Evolutionary conservation across 179 eudicot species (phyloP), one percentile per base, ranked within the genome.

Genomic region (Spinacia oleracea): DNA sequence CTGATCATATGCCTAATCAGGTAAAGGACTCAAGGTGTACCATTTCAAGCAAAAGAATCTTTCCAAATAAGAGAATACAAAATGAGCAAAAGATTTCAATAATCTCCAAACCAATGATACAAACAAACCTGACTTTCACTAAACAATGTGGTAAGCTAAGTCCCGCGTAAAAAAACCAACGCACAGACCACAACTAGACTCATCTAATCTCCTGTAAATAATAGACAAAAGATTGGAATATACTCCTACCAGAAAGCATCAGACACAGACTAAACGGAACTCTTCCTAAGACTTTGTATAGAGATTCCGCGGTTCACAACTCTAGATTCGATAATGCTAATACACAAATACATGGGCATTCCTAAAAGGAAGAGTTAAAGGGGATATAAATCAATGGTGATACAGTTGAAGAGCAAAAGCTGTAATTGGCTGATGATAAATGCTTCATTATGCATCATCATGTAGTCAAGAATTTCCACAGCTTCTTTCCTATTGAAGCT

Each of bases 391-490:
- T 46, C 77, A 40, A 68, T 77, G 25, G 65, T 60, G 55, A 68
- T 35, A 70, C 35, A 35, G 70, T 60, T 29, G 2, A 48, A 82
- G 64, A 43, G 51, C 48, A 56, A 59, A 46, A 25, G 81, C 60
- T 32, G 53, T 51, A 62, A 55, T 27, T n/a, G 34, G 42, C 35
- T 60, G 32, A 31, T 27, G 2, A 66, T 32, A 50, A 3, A 74
- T 15, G 50, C 50, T 62, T 60, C 56, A 16, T n/a, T 56, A 34
- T n/a, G 20, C 23, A 21, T 21, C 32, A 76, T 89, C 84, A 94
- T 40, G 98, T 87, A 15, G 92, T 89, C 72, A 93, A 83, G 82
- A 95, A 95, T 21, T 80, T 95, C 97, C 97, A 95, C 2, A 95
- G 76, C 89, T 93, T 95, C 86, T 89, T 90, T 65, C 89, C 83